Conservation (phyloP, 345 rosid species). For the Salix arbutifolia region DNA sequence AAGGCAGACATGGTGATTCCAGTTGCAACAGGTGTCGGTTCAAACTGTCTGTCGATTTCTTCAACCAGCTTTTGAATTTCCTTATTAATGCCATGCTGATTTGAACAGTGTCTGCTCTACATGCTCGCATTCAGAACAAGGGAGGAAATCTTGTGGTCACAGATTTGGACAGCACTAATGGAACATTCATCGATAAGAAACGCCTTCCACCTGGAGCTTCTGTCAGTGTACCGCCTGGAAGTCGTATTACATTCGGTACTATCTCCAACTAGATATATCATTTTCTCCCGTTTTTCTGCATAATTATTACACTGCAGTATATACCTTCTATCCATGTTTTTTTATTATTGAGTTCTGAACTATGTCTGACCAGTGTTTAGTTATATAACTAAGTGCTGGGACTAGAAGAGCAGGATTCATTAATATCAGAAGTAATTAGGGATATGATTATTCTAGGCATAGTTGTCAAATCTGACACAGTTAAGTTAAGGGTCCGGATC, state of each 20-base stretch:
- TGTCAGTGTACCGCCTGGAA: constrained; percentile 50
- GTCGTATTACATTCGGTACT: constrained; percentile 61
- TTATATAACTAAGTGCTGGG: too few species aligned
- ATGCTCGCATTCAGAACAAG: constrained; percentile 70
- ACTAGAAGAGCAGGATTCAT: too few species aligned
- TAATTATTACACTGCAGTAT: neutral
- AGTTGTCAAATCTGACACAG: too few species aligned
- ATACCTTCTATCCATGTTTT: too few species aligned
- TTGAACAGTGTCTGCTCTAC: constrained; percentile 63
- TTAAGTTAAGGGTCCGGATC: too few species aligned
- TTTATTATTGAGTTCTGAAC: too few species aligned
- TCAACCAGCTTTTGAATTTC: too few species aligned
- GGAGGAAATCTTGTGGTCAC: constrained; percentile 58
- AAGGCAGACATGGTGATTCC: constrained; percentile 88
- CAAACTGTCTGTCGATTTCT: neutral
- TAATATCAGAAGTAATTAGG: too few species aligned
- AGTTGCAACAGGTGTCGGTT: constrained; percentile 65
- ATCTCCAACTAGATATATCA: neutral
- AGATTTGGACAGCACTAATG: constrained; percentile 84
- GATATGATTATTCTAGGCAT: too few species aligned
- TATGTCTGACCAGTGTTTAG: too few species aligned
- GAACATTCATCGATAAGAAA: constrained; percentile 66
- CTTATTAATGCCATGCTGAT: neutral
- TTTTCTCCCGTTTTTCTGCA: neutral
- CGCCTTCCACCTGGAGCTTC: constrained; percentile 66